Evolutionary conservation across 2,329 filamentous ascomycete species (phyloP), one percentile per base, ranked within the genome.

Genomic region (Sphaceloma murrayae): DNA sequence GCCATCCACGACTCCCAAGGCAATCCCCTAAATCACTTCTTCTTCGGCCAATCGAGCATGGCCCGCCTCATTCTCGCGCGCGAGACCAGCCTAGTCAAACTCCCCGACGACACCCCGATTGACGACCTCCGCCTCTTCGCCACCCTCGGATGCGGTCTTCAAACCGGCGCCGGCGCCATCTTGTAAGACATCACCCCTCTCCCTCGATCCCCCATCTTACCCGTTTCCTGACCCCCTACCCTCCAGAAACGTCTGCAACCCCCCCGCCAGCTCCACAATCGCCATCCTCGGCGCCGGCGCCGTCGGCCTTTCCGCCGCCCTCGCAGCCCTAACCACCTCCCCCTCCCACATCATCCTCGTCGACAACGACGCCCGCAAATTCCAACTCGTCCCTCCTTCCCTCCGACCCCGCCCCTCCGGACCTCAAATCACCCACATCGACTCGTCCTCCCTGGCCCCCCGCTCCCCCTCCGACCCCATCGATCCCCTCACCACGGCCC

Each of bases 11-110:
- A 49, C 34, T 48, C 46, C 3, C 32, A 36, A 2, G 46, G 46
- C 18, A 46, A 46, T 13, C 21, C 21, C 46, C 51, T 57, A 18
- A 52, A 48, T 13, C 52, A 48, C 19, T 52, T 54, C 26, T 57
- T 55, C 48, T 57, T 56, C 31, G 54, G 55, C 1, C 55, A 55
- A 22, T 53, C 50, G 4, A 52, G 49, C 34, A 55, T 57, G 43
- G 50, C 50, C 8, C 54, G 52, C 8, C 29, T 51, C 19, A 52
- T 49, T 17, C 29, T 56, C 10, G 52, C 52, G 5, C 53, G 54
- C 26, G 52, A 55, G 34, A 50, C 47, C 17, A 51, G 48, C 5
- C 46, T 55, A 3, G 40, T 55, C 5, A 51, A 52, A 9, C 52
- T 46, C 1, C 52, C 49, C 14, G 40, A 43, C 17, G 46, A 55